These are phyloP conservation scores for Glycyrrhiza uralensis DNA, from an alignment of 306 rosid species.

Conservation along the genomic window DNA sequence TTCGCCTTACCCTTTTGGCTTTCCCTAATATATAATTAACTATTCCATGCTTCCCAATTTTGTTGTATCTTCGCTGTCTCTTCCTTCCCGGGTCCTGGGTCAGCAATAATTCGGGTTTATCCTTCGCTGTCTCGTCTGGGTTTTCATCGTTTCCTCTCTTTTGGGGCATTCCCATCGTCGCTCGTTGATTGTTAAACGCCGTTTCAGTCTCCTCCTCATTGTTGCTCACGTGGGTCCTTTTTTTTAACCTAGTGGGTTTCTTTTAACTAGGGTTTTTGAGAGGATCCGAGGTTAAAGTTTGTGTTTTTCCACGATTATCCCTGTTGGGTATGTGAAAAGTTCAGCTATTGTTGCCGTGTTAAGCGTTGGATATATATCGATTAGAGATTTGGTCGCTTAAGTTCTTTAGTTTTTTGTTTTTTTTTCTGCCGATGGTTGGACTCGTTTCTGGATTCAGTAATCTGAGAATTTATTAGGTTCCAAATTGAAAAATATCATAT, in stretches of 20 bases:
- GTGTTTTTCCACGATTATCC: slow-evolving; percentile 14
- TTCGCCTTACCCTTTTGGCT: slow-evolving; percentile 22
- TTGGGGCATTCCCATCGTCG: slow-evolving; percentile 29
- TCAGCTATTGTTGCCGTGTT: slow-evolving; percentile 9
- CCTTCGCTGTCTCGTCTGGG: not conserved
- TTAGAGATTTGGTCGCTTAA: not conserved
- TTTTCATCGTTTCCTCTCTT: slow-evolving; percentile 19
- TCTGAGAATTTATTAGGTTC: slow-evolving; percentile 27
- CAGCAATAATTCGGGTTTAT: slow-evolving; percentile 18
- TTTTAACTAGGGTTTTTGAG: slow-evolving; percentile 38
- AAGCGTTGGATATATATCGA: slow-evolving; percentile 24
- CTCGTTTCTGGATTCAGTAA: slow-evolving; percentile 20
- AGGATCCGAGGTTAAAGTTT: slow-evolving; percentile 38
- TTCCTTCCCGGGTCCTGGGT: not conserved
- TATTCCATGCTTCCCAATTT: not conserved
- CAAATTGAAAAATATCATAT: not conserved
- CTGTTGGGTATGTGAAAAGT: slow-evolving; percentile 18
- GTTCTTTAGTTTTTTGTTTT: not conserved
- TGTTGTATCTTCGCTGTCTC: not conserved
- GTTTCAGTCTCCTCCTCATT: slow-evolving; percentile 12
- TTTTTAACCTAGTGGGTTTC: slow-evolving; percentile 8
- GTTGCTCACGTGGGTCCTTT: slow-evolving; percentile 21
- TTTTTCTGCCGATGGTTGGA: slow-evolving; percentile 11
- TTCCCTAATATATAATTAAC: not conserved
- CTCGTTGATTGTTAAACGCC: slow-evolving; percentile 20